phyloP scores from a whole-genome alignment of 192 early-diverging fungal species.

The Endogone sp. region DNA sequence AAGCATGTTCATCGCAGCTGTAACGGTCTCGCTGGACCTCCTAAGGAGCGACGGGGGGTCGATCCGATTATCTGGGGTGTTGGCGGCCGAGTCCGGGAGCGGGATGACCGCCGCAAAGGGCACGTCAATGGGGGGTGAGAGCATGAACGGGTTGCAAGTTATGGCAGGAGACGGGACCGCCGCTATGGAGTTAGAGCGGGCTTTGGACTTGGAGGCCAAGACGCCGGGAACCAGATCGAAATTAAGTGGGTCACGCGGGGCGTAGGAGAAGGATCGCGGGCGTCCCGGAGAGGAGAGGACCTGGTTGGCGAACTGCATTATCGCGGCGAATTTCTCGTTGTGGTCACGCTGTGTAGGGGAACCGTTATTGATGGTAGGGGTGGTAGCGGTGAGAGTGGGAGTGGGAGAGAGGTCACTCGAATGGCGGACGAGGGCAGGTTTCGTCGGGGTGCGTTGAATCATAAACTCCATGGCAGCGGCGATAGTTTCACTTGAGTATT shows the following conservation, averaged over 20 bases:
- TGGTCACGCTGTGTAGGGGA: no score
- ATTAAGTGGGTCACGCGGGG: background rate
- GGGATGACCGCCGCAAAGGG: background rate
- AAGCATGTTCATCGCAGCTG: background rate
- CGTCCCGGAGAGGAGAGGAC: background rate
- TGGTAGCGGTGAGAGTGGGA: no score
- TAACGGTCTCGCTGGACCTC: background rate
- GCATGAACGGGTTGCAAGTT: background rate
- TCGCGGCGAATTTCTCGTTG: background rate
- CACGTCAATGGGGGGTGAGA: background rate
- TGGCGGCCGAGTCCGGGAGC: background rate
- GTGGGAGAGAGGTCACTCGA: background rate
- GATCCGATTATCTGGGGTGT: background rate
- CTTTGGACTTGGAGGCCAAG: background rate
- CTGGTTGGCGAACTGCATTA: background rate
- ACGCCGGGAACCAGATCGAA: background rate
- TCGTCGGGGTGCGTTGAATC: background rate
- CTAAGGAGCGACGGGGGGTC: background rate
- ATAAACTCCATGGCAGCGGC: background rate
- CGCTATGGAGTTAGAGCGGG: background rate
- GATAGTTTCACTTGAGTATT: background rate
- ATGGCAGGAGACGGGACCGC: background rate
- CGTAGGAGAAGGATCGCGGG: background rate
- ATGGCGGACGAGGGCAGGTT: background rate
- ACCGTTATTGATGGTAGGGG: no score